Evolutionary conservation across 495 filamentous ascomycete genomes (phyloP).

Genomic region (Glonium stellatum): DNA sequence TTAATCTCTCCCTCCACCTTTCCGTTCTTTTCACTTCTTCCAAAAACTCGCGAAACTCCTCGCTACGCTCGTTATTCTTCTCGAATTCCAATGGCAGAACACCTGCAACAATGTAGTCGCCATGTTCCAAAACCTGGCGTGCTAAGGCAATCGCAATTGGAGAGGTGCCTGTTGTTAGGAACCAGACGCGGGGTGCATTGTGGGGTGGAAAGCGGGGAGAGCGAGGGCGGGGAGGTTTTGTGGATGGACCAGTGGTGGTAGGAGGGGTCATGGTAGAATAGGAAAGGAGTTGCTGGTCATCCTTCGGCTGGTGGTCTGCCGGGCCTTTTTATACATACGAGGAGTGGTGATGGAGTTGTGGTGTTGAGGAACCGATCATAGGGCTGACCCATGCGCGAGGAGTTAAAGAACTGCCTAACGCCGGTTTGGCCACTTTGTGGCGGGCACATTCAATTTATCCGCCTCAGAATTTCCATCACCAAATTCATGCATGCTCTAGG

Average conservation of each 20-base stretch:
- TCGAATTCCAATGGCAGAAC: conserved; percentile 54
- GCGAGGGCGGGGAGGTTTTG: conserved; percentile 28
- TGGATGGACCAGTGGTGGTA: conserved; percentile 6
- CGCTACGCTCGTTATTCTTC: conserved; percentile 40
- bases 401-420: background rate
- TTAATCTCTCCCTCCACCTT: conserved; percentile 35
- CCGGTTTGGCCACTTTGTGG: conserved; percentile 49
- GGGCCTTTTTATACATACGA: background rate
- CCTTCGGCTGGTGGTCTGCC: background rate
- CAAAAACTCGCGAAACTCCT: conserved; percentile 48
- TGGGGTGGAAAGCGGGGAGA: conserved; percentile 51
- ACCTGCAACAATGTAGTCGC: conserved; percentile 77
- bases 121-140: conserved; percentile 70
- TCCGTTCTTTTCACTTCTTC: conserved; percentile 45
- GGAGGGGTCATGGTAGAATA: conserved; percentile 20
- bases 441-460: conserved; percentile 33
- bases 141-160: conserved; percentile 70
- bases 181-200: conserved; percentile 66
- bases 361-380: background rate
- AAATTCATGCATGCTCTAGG: no score
- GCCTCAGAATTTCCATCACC: no score
- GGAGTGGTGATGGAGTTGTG: background rate
- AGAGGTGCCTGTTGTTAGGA: conserved; percentile 75
- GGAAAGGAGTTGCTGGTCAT: background rate
- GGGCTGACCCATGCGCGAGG: background rate